Evolutionary conservation across 495 filamentous ascomycete genomes (phyloP).

Genomic region (Sabuloglossum arenarium): DNA sequence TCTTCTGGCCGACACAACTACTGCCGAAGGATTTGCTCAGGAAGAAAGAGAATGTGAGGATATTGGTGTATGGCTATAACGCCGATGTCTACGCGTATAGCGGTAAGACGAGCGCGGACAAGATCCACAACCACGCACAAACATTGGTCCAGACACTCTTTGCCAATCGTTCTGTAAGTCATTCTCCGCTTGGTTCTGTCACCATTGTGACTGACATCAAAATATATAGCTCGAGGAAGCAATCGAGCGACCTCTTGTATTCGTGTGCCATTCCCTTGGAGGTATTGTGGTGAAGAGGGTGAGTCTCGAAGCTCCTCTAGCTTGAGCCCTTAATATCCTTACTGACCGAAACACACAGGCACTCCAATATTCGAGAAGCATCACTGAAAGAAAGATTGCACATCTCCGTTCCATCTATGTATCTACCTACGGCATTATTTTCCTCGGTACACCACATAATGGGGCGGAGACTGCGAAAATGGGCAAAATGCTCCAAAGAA

Average conservation of each 20-base stretch:
- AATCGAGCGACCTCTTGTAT: slow-evolving; percentile 52
- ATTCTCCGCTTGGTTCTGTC: background rate
- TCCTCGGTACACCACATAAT: slow-evolving; percentile 73
- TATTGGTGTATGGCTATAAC: slow-evolving; percentile 74
- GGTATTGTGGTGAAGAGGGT: slow-evolving; percentile 61
- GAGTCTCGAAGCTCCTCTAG: slow-evolving; percentile 8
- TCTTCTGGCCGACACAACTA: slow-evolving; percentile 61
- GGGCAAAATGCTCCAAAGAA: slow-evolving; percentile 51
- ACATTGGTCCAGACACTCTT: slow-evolving; percentile 42
- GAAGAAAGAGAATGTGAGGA: slow-evolving; percentile 32
- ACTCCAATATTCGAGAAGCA: slow-evolving; percentile 40
- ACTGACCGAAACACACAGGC: slow-evolving; percentile 15
- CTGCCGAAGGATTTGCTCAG: slow-evolving; percentile 41
- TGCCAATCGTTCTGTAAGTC: slow-evolving; percentile 34
- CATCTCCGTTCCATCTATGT: slow-evolving; percentile 61
- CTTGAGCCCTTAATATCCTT: background rate
- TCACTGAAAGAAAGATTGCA: slow-evolving; percentile 43
- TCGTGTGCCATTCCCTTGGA: slow-evolving; percentile 67
- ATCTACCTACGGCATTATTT: slow-evolving; percentile 68
- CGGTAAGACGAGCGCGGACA: slow-evolving; percentile 36
- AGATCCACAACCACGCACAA: slow-evolving; percentile 67
- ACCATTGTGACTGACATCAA: slow-evolving; percentile 2
- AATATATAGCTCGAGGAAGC: slow-evolving; percentile 30
- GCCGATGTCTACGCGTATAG: slow-evolving; percentile 48
- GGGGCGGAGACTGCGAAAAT: slow-evolving; percentile 60